phyloP scores from a whole-genome alignment of 164 flowering plant species.

The Vitis amurensis region DNA sequence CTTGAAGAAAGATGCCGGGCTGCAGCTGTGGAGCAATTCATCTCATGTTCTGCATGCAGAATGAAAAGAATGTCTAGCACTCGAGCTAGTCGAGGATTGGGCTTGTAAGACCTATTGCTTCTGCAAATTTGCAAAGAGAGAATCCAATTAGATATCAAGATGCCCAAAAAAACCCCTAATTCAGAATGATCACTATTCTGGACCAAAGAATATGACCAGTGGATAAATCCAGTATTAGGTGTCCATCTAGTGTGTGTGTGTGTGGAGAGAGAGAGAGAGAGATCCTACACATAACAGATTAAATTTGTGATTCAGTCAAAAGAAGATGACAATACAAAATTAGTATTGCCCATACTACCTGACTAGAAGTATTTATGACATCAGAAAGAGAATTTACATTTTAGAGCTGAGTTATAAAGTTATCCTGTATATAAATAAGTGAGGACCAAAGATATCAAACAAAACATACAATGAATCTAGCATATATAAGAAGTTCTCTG shows the following conservation, averaged over 20 bases:
- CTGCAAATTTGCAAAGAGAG: constrained; percentile 38
- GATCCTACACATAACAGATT: too few relatives aligned
- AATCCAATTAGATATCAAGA: neutral
- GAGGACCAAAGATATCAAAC: constrained; percentile 8
- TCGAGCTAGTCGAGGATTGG: constrained; percentile 94
- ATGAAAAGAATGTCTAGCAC: constrained; percentile 88
- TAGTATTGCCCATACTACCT: neutral
- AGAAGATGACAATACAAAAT: neutral
- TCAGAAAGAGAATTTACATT: neutral
- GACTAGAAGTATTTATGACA: neutral
- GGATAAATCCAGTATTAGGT: neutral
- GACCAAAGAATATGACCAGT: neutral
- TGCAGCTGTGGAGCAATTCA: constrained; percentile 99
- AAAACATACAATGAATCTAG: constrained; percentile 90
- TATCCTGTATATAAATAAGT: neutral
- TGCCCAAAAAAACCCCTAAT: neutral
- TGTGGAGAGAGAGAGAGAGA: too few relatives aligned
- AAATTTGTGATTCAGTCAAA: too few relatives aligned
- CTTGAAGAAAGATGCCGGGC: constrained; percentile 98
- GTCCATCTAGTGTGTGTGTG: neutral
- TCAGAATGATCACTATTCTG: neutral
- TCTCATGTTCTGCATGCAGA: constrained; percentile 98
- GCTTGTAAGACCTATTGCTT: constrained; percentile 82
- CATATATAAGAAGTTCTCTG: constrained; percentile 98
- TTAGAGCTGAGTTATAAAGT: neutral